Base-by-base conservation (phyloP, 129 eudicot genomes). In the Flaveria sonorensis region DNA sequence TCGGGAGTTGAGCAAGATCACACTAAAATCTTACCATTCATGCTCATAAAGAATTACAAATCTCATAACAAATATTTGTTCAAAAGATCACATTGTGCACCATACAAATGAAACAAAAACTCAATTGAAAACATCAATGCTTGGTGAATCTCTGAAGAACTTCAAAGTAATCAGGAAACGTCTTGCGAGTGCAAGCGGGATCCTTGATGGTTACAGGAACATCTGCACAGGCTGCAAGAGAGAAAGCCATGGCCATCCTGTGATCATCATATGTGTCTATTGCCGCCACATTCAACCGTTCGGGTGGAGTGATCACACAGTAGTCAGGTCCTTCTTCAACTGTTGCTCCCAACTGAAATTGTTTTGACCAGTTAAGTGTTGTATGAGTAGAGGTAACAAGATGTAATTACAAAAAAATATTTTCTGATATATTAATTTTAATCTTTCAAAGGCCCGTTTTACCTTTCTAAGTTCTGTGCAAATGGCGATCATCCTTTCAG, bases 391-490 rank as follows among this genome's bases (percentile, higher is more conserved):
- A 32, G 26, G 70, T 65, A 36, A 39, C 14, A 65, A 65, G 50
- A 65, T 39, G 50, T 48, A 2, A 48, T 36, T 5, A 32, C 39
- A 32, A 36, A 36, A 36, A 36, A 36, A 36, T 3, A 36, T 36
- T 4, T 7, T 36, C 40, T 36, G 40, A 36, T 4, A 36, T 36
- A 36, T 36, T 36, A 36, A 36, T 5, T 5, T 36, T 47, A 20
- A 69, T 43, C 30, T 18, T 56, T 16, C 12, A n/a, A 42, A 42
- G 15, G 70, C 16, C 14, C 10, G 16, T 53, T 36, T 72, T 74
- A 94, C 96, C 97, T 91, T 94, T 83, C 96, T 79, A 32, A 94
- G 97, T 85, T 94, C 97, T 75, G 97, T 89, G 89, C 99, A 94
- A 81, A 94, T 94, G 79, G 99, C 99, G 75, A 94, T 91, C 99